Evolutionary conservation across 1,284 basidiomycete genomes (phyloP), one percentile per base, ranked within the genome.

Genomic region (Earliella scabrosa): DNA sequence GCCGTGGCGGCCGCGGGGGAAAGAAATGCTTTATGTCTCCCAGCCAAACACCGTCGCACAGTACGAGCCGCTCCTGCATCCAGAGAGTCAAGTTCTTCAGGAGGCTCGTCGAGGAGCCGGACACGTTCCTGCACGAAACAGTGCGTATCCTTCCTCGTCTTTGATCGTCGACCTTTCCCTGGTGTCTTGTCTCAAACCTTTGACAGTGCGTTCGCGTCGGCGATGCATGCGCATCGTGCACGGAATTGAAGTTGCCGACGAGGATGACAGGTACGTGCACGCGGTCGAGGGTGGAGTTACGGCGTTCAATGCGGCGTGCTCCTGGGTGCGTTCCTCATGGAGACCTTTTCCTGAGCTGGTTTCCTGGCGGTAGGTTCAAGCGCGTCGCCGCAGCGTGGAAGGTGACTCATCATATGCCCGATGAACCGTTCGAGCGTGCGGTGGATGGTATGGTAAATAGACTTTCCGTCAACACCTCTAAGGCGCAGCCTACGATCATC

Each of bases 141-240:
- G 57, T 59, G 35, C 46, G 57, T 46, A 23, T 18, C 20, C 31
- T 10, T 10, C 29, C 16, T n/a, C n/a, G 7, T 34, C 31, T 10
- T 8, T 11, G 16, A n/a, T 23, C 5, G 21, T 21, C 10, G 20
- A n/a, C 13, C 13, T 7, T 5, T 34, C n/a, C 11, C 31, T 11
- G 11, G 4, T n/a, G 13, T 20, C 23, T 16, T 32, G 18, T 20
- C 13, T 10, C 2, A 2, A 23, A 11, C 29, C 49, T 3, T 9
- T 6, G 8, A 13, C 36, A 52, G 51, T 14, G 16, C 38, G 7
- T 38, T 52, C 9, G 40, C 26, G 3, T 31, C 43, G 8, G 46
- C 27, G 20, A 59, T 64, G n/a, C 20, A 39, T 65, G 35, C 40
- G 45, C n/a, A 56, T 66, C 14, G 50, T 59, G n/a, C 57, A 66